These are phyloP conservation scores for Bruguiera gymnorhiza DNA, from an alignment of 345 rosid genomes.

Conservation along the genomic window DNA sequence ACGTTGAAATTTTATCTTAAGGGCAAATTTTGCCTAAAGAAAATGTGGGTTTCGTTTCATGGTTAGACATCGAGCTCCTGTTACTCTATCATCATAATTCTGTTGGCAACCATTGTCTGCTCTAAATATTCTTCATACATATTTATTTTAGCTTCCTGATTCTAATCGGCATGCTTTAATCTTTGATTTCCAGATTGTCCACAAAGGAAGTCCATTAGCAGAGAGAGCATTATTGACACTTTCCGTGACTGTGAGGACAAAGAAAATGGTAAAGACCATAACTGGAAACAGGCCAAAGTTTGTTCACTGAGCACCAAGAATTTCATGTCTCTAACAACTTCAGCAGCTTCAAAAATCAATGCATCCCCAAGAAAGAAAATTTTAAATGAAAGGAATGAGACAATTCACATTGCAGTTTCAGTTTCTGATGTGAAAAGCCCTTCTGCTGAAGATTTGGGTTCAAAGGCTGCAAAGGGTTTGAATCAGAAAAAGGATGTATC, in stretches of 20 bases:
- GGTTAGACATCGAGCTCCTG: neutral
- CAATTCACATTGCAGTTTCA: slow-evolving; percentile 40
- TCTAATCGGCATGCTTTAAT: neutral
- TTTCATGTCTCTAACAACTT: slow-evolving; percentile 88
- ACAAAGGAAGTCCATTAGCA: slow-evolving; percentile 39
- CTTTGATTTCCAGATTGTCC: slow-evolving; percentile 32
- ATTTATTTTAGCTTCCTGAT: slow-evolving; percentile 5
- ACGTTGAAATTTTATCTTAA: too few species aligned
- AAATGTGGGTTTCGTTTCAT: neutral
- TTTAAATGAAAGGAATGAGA: slow-evolving; percentile 58
- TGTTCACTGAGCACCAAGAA: slow-evolving; percentile 48
- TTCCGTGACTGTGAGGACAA: slow-evolving; percentile 50
- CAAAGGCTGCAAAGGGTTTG: slow-evolving; percentile 23
- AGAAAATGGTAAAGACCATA: slow-evolving; percentile 52
- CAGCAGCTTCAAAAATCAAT: slow-evolving; percentile 72
- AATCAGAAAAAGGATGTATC: slow-evolving; percentile 33
- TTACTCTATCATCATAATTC: neutral
- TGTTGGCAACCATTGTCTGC: neutral
- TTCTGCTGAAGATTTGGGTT: slow-evolving; percentile 29
- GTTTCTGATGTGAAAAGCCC: slow-evolving; percentile 40
- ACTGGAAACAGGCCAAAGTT: slow-evolving; percentile 33
- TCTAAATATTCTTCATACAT: neutral
- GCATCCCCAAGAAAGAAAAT: slow-evolving; percentile 74
- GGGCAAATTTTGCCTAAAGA: too few species aligned
- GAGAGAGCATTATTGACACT: slow-evolving; percentile 36